Percentiles rank a stretch among this genome's conserved stretches.
Conservation (phyloP, 352 stramenopile genomes). For the Globisporangium orthogonon region DNA sequence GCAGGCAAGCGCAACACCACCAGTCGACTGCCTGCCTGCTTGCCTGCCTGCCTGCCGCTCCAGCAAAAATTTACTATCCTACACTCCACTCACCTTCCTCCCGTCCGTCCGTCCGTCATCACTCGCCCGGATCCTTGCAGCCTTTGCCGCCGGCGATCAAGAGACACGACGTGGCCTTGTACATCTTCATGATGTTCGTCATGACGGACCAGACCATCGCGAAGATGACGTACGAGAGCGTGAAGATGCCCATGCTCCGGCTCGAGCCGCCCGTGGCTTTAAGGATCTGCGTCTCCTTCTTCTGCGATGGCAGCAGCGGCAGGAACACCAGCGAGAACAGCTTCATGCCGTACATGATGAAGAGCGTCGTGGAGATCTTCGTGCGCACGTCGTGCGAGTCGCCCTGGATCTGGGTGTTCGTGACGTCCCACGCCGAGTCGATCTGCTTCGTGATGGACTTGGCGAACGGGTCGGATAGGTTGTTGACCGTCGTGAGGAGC, state of each 20-base stretch:
- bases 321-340: conserved; percentile 27
- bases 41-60: neutral
- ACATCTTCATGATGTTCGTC: conserved; percentile 23
- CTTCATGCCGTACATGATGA: conserved; percentile 45
- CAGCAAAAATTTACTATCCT: conserved; percentile 2
- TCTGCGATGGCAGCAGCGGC: conserved; percentile 23
- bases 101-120: neutral
- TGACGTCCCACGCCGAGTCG: conserved; percentile 29
- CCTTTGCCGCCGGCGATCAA: conserved; percentile 15
- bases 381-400: conserved; percentile 29
- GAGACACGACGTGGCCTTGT: conserved; percentile 18
- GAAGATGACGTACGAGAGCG: conserved; percentile 15
- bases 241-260: conserved; percentile 14
- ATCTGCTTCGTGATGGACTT: conserved; percentile 36
- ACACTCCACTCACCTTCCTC: neutral
- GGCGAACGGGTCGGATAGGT: conserved; percentile 36
- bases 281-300: conserved; percentile 20
- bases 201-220: conserved; percentile 23
- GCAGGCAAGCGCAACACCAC: too few species aligned
- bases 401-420: conserved; percentile 23
- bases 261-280: conserved; percentile 19
- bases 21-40: too few species aligned
- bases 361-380: conserved; percentile 29
- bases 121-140: conserved; percentile 3
- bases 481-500: conserved; percentile 43